Evolutionary conservation across 345 rosid species (phyloP).

Genomic region (Hypericum perforatum): DNA sequence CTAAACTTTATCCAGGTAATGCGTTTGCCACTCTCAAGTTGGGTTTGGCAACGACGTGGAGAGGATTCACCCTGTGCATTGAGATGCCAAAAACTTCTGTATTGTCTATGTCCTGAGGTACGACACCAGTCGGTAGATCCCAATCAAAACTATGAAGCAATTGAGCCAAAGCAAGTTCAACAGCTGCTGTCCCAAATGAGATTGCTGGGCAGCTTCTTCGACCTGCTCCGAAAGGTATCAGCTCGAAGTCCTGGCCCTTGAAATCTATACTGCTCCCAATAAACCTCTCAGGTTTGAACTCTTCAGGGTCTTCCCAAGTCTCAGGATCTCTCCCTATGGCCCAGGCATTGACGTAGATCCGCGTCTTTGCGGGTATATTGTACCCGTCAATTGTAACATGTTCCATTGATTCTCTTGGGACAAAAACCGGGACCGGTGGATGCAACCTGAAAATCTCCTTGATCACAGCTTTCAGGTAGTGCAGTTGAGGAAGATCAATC

Average conservation of each 20-base stretch:
- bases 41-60: conserved; percentile 15
- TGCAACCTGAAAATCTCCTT: conserved; percentile 14
- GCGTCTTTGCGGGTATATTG: conserved; percentile 10
- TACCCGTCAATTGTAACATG: conserved; percentile 11
- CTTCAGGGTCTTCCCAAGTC: conserved; percentile 12
- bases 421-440: conserved; percentile 11
- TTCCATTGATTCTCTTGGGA: conserved; percentile 11
- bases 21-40: too few species aligned
- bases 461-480: conserved; percentile 16
- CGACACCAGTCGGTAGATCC: conserved; percentile 14
- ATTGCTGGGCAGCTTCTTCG: conserved; percentile 16
- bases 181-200: too few species aligned
- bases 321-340: conserved; percentile 12
- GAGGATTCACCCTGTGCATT: conserved; percentile 16
- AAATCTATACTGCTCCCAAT: conserved; percentile 13
- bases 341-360: conserved; percentile 14
- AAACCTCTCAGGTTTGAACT: conserved; percentile 11
- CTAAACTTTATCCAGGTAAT: too few species aligned
- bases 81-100: conserved; percentile 22
- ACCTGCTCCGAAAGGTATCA: conserved; percentile 17
- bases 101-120: conserved; percentile 15
- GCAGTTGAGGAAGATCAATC: conserved; percentile 9
- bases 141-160: conserved; percentile 18
- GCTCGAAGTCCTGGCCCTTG: conserved; percentile 13
- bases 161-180: conserved; percentile 5